A percentile compares a stretch with the other conserved stretches of the same genome.
Conservation (phyloP, 164 flowering plant species). For the Vitis rotundifolia region DNA sequence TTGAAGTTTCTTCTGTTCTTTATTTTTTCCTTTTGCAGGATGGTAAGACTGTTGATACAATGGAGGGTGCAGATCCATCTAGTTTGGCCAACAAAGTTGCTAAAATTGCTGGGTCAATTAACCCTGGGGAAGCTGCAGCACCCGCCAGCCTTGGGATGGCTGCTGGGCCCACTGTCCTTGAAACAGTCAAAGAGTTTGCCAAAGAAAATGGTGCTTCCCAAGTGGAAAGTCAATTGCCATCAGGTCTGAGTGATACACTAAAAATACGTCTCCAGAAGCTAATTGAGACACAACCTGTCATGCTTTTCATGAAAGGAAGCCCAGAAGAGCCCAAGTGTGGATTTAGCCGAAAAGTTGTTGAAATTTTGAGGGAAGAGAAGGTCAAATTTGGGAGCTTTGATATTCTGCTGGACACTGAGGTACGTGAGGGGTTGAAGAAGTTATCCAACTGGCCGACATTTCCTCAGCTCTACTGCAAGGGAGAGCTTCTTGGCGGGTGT, state of each 20-base stretch:
- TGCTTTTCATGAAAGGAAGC: constrained; percentile 96
- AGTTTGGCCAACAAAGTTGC: constrained; percentile 92
- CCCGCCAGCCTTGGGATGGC: constrained; percentile 96
- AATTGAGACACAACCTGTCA: constrained; percentile 62
- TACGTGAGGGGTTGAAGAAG: constrained; percentile 88
- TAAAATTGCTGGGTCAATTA: constrained; percentile 63
- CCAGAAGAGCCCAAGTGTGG: constrained; percentile 88
- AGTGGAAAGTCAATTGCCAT: constrained; percentile 12
- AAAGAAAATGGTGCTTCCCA: constrained; percentile 48
- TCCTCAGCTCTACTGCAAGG: constrained; percentile 93
- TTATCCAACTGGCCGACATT: constrained; percentile 92
- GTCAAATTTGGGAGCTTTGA: constrained; percentile 87
- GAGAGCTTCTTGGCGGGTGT: constrained; percentile 91
- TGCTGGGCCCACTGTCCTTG: constrained; percentile 76
- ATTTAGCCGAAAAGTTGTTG: constrained; percentile 80
- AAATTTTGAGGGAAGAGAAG: constrained; percentile 69
- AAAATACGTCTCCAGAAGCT: constrained; percentile 58
- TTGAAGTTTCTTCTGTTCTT: not conserved
- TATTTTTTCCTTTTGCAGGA: constrained; percentile 39
- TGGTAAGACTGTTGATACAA: constrained; percentile 71
- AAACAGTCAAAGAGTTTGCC: constrained; percentile 64
- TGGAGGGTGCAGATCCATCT: constrained; percentile 94
- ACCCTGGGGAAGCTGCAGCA: constrained; percentile 60
- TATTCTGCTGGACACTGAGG: constrained; percentile 71
- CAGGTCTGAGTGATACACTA: constrained; percentile 38